These are phyloP conservation scores for Apiotrichum gamsii DNA, from an alignment of 1,284 basidiomycete genomes.

Conservation along the genomic window DNA sequence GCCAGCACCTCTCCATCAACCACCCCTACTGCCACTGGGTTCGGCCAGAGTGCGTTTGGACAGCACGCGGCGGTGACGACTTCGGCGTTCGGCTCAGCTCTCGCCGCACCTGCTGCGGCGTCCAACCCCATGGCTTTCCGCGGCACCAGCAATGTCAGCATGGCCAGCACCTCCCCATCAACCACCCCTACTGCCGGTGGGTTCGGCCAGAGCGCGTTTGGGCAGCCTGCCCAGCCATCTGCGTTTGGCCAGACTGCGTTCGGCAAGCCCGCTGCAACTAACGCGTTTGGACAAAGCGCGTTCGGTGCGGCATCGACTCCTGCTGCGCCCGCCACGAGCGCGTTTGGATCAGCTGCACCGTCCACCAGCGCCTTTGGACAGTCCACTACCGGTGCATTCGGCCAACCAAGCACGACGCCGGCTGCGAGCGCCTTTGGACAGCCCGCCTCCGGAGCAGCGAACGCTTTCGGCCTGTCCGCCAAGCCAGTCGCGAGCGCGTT, in stretches of 20 bases:
- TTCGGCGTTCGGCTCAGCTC: slow-evolving; percentile 41
- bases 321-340: slow-evolving; percentile 7
- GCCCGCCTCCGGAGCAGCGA: slow-evolving; percentile 7
- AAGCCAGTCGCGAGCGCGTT: slow-evolving; percentile 9
- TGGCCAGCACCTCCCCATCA: too few species aligned
- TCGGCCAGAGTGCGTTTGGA: slow-evolving; percentile 11
- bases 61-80: slow-evolving; percentile 35
- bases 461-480: slow-evolving; percentile 18
- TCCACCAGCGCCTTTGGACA: slow-evolving; percentile 7
- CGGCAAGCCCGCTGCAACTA: slow-evolving; percentile 12
- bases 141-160: too few species aligned
- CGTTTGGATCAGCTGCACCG: slow-evolving; percentile 12
- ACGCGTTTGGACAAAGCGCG: slow-evolving; percentile 8
- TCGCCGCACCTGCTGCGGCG: too few species aligned
- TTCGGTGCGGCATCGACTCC: slow-evolving; percentile 11
- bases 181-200: background rate
- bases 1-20: background rate
- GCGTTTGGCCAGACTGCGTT: slow-evolving; percentile 37
- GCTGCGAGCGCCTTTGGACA: slow-evolving; percentile 18
- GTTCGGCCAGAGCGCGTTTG: slow-evolving; percentile 10
- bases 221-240: background rate
- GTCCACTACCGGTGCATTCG: slow-evolving; percentile 35
- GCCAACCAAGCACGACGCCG: slow-evolving; percentile 13
- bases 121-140: too few species aligned
- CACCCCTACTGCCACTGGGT: background rate